Base-by-base conservation (phyloP, 2,329 filamentous ascomycete species). In the Fonsecaea pedrosoi region DNA sequence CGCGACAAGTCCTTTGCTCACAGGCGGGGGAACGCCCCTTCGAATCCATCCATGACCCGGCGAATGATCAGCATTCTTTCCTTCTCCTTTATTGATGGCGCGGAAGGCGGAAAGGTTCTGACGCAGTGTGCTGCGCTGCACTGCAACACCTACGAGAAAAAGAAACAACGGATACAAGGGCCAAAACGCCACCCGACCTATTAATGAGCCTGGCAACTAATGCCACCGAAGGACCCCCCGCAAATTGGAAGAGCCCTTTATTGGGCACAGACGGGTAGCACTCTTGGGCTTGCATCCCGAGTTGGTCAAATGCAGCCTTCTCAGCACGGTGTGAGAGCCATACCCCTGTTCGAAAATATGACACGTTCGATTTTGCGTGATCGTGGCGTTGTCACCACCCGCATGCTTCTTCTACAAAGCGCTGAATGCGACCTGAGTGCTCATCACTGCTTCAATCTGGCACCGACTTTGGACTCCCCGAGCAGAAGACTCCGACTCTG, bases 291-390 rank as follows among this genome's bases (percentile, higher is more conserved):
- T 15, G 18, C 25, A 37, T 50, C 42, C 59, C 42, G 59, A 40
- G 13, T 48, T 53, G 9, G 35, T 15, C 15, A 54, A 61, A 32
- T 48, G 32, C 32, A 21, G 42, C 42, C 15, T 48, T 37, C 50
- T 40, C 10, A 34, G 15, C 9, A 12, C 6, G 6, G 21, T 48
- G 10, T 21, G 30, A 54, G 21, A 53, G 58, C 32, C n/a, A 9
- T 7, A 25, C 48, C 15, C 30, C 38, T 18, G 7, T 21, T 40
- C 57, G 35, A n/a, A n/a, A 38, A 61, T 21, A 53, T 61, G 45
- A 53, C 59, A 40, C 18, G 34, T 61, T 54, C 45, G 59, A 40
- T 45, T 60, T 12, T 60, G 40, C 57, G 40, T 60, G 38, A 34
- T 45, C 57, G 30, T 42, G 25, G 25, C 7, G n/a, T 50, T 8